Conservation (phyloP, 1,284 basidiomycete species). For the Apiotrichum porosum region DNA sequence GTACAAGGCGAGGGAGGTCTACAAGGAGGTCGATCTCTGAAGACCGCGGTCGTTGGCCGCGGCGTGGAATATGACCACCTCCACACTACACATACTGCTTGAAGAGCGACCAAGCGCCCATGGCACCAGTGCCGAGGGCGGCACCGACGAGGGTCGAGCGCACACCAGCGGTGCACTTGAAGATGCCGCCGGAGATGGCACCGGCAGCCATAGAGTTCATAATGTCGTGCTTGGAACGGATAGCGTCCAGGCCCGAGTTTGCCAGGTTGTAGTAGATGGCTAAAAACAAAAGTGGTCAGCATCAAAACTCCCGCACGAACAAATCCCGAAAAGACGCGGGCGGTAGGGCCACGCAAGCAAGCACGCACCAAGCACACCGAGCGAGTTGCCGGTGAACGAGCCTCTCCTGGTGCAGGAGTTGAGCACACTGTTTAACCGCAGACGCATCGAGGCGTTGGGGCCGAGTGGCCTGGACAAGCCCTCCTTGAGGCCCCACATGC, state of each 20-base stretch:
- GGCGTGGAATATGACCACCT: neutral
- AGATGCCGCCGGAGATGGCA: conserved; percentile 82
- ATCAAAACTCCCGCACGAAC: too few species aligned
- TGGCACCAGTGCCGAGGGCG: conserved; percentile 77
- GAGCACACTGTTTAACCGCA: conserved; percentile 93
- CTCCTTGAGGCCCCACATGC: conserved; percentile 92
- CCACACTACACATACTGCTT: conserved; percentile 60
- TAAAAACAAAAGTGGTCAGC: conserved; percentile 36
- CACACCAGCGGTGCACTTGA: conserved; percentile 90
- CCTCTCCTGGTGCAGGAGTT: conserved; percentile 96
- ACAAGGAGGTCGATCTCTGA: neutral
- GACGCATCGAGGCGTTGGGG: conserved; percentile 59
- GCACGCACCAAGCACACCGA: conserved; percentile 82
- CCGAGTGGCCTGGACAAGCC: conserved; percentile 78
- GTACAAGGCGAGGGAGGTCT: conserved; percentile 6
- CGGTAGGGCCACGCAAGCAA: neutral
- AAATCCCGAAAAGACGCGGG: too few species aligned
- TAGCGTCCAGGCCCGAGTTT: conserved; percentile 86
- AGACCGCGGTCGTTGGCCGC: neutral
- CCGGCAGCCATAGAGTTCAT: conserved; percentile 88
- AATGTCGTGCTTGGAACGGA: conserved; percentile 87
- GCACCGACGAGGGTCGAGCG: conserved; percentile 83
- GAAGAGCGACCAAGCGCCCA: conserved; percentile 86
- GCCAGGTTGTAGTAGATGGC: conserved; percentile 94
- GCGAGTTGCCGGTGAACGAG: conserved; percentile 96